Base-by-base conservation (phyloP, 75 land plant species). In the Isoetes taiwanensis region DNA sequence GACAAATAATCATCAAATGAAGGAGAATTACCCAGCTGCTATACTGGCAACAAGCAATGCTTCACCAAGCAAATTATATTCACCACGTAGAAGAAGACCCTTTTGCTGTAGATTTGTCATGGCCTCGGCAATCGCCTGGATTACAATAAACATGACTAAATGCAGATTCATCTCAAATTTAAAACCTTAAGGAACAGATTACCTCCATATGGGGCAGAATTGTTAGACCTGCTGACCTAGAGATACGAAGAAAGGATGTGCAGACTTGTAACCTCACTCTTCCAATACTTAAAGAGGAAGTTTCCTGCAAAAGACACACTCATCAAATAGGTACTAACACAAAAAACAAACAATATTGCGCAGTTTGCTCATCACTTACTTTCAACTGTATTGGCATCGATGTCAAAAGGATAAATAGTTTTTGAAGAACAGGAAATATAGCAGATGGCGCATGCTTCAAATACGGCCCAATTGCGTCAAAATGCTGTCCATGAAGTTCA, bases 211-310 rank as follows among this genome's bases (percentile, higher is more conserved):
- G 79, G 33, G 93, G 87, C 54, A 90, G 74, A 41, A 90, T 59
- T 41, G 84, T 78, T 71, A 41, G 73, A 17, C 76, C 86, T 32
- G 96, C 91, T 55, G 86, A 69, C 63, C 72, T 85, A 3, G 96
- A 82, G 41, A 94, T 72, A n/a, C 96, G 76, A 27, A 94, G 68
- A 62, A 94, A 90, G 21, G 96, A 89, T 39, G 96, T 61, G 54
- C 99, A 94, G 14, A 94, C 81, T 61, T 94, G 96, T 38, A 89
- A 71, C 60, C 99, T 76, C 40, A 87, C 80, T 64, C 78, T 69
- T 20, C 79, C 69, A 41, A 70, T 75, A 27, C 40, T 62, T 43
- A 63, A 69, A 64, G 77, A 58, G 20, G 72, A 41, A 37, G 74
- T 77, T 61, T 85, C 90, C 78, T 84, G 73, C 31, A 10, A 42